These are phyloP conservation scores for Scorias spongiosa DNA, from an alignment of 2,329 filamentous ascomycete species.

Conservation along the genomic window DNA sequence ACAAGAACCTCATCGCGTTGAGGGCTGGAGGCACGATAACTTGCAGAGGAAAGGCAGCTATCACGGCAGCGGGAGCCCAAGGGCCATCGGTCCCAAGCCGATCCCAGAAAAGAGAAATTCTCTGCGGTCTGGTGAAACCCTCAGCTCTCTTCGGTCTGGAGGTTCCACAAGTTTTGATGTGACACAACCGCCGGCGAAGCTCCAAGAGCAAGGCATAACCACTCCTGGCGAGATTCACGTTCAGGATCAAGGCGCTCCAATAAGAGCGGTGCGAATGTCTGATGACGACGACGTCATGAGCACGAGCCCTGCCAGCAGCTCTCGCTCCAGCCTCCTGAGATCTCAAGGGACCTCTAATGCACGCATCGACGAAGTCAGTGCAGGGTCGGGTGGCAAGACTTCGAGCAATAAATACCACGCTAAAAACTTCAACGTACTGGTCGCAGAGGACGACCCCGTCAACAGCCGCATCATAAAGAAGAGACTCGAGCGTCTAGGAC, in stretches of 20 bases:
- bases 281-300: constrained; percentile 20
- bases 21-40: constrained; percentile 9
- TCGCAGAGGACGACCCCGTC: constrained; percentile 79
- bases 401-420: neutral
- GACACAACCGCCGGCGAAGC: too few species aligned
- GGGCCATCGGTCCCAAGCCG: too few species aligned
- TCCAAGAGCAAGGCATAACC: too few species aligned
- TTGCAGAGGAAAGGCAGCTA: neutral
- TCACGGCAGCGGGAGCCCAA: neutral
- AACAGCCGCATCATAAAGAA: constrained; percentile 74
- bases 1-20: constrained; percentile 36
- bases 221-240: constrained; percentile 25
- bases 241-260: constrained; percentile 24
- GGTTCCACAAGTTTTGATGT: too few species aligned
- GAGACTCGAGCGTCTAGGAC: constrained; percentile 59
- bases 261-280: constrained; percentile 32
- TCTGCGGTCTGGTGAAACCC: too few species aligned
- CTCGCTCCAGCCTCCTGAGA: neutral
- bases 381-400: neutral
- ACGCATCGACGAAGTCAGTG: neutral
- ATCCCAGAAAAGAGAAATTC: too few species aligned
- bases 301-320: neutral
- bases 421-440: constrained; percentile 45
- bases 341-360: neutral
- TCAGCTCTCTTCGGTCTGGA: too few species aligned